phyloP scores from a whole-genome alignment of 305 asterid genomes.

The Caryopteris hybrid region DNA sequence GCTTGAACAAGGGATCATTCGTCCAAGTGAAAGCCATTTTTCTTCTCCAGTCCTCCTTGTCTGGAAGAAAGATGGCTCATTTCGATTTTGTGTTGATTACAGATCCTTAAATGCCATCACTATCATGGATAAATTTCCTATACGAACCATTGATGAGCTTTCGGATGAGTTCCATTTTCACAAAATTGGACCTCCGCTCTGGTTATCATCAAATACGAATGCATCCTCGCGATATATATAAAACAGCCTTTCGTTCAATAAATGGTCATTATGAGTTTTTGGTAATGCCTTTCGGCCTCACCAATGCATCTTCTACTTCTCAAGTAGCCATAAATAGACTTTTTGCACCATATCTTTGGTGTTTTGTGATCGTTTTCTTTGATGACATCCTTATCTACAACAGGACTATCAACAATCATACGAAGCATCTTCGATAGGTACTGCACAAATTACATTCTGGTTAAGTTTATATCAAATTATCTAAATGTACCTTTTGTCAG shows the following conservation, averaged over 20 bases:
- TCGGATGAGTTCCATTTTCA: no score
- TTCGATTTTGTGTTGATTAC: no score
- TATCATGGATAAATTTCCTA: no score
- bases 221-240: background rate
- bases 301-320: no score
- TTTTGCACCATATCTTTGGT: background rate
- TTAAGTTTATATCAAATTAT: background rate
- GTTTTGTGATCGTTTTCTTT: background rate
- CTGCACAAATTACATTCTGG: background rate
- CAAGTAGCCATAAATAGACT: background rate
- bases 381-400: background rate
- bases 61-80: no score
- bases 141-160: no score
- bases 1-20: no score
- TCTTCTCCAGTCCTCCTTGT: no score
- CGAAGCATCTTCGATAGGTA: background rate
- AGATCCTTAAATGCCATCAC: no score
- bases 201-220: background rate
- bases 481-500: background rate
- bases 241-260: background rate
- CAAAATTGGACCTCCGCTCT: background rate
- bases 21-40: no score
- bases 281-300: no score
- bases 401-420: background rate
- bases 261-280: background rate